Percentiles rank a stretch among this genome's conserved stretches.
Conservation (phyloP, 73 alveolate genomes). For the Tetrahymena borealis region DNA sequence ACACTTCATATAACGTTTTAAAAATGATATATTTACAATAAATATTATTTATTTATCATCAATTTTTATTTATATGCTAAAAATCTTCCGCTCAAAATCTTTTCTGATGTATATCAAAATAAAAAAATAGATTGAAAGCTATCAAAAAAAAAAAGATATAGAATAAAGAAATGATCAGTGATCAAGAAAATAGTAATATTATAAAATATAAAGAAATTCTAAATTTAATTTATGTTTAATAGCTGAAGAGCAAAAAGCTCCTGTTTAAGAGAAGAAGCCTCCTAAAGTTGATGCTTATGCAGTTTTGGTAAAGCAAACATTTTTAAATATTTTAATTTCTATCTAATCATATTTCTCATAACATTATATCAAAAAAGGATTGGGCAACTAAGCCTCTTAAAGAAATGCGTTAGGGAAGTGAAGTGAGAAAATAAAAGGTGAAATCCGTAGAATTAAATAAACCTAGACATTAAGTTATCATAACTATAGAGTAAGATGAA, state of each 20-base stretch:
- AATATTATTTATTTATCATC: too few species aligned
- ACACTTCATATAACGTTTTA: too few species aligned
- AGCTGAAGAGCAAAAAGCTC: too few species aligned
- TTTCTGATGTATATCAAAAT: not conserved
- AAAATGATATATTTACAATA: too few species aligned
- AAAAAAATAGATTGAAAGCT: not conserved
- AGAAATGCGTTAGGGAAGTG: not conserved
- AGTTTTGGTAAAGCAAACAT: not conserved
- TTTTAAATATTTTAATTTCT: not conserved
- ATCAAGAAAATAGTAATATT: too few species aligned
- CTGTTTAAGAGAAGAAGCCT: too few species aligned
- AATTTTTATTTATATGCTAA: too few species aligned
- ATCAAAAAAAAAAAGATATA: not conserved
- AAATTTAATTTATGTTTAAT: too few species aligned
- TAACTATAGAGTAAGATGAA: not conserved
- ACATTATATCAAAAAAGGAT: too few species aligned
- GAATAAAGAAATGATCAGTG: not conserved
- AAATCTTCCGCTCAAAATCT: not conserved
- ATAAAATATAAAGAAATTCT: too few species aligned
- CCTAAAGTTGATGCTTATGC: not conserved
- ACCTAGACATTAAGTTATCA: not conserved
- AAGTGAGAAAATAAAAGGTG: not conserved
- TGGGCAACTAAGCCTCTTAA: not conserved
- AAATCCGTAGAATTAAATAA: not conserved
- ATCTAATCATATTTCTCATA: too few species aligned